Conservation (phyloP, 257 asterid species). For the Ilex asprella region DNA sequence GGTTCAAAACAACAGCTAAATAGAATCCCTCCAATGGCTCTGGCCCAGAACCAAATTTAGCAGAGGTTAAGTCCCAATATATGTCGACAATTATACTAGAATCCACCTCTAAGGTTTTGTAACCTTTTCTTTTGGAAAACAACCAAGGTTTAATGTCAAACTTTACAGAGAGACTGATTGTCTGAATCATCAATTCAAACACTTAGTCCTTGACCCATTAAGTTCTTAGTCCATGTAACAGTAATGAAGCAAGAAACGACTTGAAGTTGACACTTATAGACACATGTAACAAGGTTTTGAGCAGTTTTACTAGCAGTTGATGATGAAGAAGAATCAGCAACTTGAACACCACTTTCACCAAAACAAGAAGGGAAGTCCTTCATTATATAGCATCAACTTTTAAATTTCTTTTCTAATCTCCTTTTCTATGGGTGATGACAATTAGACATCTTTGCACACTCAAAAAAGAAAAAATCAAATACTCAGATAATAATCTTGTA, state of each 20-base stretch:
- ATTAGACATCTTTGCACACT: too few relatives aligned
- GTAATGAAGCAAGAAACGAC: slow-evolving; percentile 44
- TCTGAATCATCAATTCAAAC: slow-evolving; percentile 35
- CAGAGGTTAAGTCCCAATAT: slow-evolving; percentile 63
- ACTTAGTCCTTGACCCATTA: slow-evolving; percentile 54
- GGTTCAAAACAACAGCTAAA: slow-evolving; percentile 40
- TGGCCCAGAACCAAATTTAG: slow-evolving; percentile 61
- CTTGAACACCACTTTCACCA: slow-evolving; percentile 67
- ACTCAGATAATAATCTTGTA: not conserved
- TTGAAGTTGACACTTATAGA: slow-evolving; percentile 34
- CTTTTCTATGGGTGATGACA: too few relatives aligned
- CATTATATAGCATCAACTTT: slow-evolving; percentile 25
- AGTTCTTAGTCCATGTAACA: slow-evolving; percentile 49
- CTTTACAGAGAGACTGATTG: slow-evolving; percentile 34
- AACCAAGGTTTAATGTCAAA: slow-evolving; percentile 70
- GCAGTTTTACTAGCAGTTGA: slow-evolving; percentile 25
- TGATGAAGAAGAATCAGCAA: slow-evolving; percentile 39
- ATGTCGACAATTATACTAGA: slow-evolving; percentile 29
- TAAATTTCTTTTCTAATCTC: too few relatives aligned
- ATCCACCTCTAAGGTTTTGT: slow-evolving; percentile 19
- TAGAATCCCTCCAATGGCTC: slow-evolving; percentile 61
- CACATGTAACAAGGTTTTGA: slow-evolving; percentile 51
- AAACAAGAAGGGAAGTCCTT: slow-evolving; percentile 80
- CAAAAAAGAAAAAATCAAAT: too few relatives aligned
- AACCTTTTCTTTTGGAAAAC: slow-evolving; percentile 57